A percentile compares a stretch with the other conserved stretches of the same genome.
Evolutionary conservation across 441 rosid genomes (phyloP).

Genomic region (Adansonia madagascariensis): DNA sequence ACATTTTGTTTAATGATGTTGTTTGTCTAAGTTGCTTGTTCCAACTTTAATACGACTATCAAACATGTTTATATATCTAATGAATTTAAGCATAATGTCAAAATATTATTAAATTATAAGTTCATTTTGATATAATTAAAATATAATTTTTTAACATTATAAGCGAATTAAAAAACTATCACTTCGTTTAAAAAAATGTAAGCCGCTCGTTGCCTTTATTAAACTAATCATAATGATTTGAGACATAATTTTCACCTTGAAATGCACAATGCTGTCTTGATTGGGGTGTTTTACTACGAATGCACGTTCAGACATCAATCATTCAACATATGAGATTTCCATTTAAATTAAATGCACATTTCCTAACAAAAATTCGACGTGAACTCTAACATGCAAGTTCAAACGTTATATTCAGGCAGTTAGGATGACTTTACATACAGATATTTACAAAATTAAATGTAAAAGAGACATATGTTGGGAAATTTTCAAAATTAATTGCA

Average conservation of each 20-base stretch:
- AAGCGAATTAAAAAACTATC: no score
- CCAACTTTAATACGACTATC: not conserved
- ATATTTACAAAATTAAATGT: not conserved
- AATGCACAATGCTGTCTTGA: not conserved
- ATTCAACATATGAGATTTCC: no score
- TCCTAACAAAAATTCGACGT: no score
- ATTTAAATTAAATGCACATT: no score
- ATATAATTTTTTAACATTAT: no score
- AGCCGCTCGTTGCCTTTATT: not conserved
- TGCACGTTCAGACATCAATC: not conserved
- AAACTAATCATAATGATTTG: not conserved
- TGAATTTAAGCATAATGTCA: not conserved
- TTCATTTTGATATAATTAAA: not conserved
- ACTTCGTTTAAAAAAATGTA: not conserved
- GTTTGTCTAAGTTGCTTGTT: no score
- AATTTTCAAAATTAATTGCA: constrained; percentile 11
- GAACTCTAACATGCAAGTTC: no score
- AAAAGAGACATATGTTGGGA: not conserved
- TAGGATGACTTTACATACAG: no score
- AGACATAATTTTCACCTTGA: not conserved
- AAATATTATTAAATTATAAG: not conserved
- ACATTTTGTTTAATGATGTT: no score
- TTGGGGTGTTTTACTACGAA: not conserved
- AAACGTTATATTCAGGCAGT: no score
- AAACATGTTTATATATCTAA: no score